A percentile compares a stretch with the other conserved stretches of the same genome.
These are phyloP conservation scores for Escovopsis sp. DNA, from an alignment of 2,329 filamentous ascomycete genomes.

Conservation along the genomic window DNA sequence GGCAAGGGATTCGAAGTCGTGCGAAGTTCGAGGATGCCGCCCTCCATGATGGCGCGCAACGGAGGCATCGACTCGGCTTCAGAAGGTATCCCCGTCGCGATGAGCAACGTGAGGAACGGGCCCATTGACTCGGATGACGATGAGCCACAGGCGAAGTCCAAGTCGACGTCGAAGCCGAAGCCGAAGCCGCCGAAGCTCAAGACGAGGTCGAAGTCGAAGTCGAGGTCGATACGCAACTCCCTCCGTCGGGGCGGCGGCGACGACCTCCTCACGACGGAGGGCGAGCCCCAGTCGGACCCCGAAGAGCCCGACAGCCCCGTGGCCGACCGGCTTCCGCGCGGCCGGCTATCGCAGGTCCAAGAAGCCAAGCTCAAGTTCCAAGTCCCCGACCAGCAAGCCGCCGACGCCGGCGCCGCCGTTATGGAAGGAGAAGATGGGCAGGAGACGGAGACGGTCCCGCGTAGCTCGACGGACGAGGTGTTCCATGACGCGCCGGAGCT, in stretches of 20 bases:
- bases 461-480: slow-evolving; percentile 13
- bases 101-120: slow-evolving; percentile 41
- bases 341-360: slow-evolving; percentile 1
- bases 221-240: no score
- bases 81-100: slow-evolving; percentile 49
- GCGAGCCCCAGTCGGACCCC: slow-evolving; percentile 26
- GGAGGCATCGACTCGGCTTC: slow-evolving; percentile 47
- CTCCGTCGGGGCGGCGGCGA: slow-evolving; percentile 10
- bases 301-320: slow-evolving; percentile 24
- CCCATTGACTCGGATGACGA: slow-evolving; percentile 50
- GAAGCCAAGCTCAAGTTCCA: neutral
- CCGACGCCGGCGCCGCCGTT: no score
- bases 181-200: no score
- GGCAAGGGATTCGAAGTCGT: slow-evolving; percentile 96
- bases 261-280: slow-evolving; percentile 30
- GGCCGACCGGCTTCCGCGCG: slow-evolving; percentile 13
- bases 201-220: no score
- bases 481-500: slow-evolving; percentile 37
- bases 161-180: no score
- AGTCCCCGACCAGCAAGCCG: slow-evolving; percentile 10
- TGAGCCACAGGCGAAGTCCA: slow-evolving; percentile 14
- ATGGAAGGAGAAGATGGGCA: slow-evolving; percentile 5
- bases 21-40: slow-evolving; percentile 71
- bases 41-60: slow-evolving; percentile 45
- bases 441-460: neutral